phyloP scores from a whole-genome alignment of 176 grass and related monocot species.

The Musa acuminata region DNA sequence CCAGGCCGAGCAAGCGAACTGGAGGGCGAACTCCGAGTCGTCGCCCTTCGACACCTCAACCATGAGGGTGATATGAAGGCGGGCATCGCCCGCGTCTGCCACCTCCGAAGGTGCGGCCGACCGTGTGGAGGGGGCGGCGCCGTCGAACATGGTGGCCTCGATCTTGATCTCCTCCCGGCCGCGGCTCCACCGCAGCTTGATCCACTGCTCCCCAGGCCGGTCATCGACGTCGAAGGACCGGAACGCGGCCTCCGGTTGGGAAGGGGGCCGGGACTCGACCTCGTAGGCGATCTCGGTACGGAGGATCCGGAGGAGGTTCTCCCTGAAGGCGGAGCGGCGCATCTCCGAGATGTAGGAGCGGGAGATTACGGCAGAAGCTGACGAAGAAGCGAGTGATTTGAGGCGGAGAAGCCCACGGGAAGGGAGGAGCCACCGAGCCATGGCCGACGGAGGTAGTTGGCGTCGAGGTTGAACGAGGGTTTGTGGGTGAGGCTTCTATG shows the following conservation, averaged over 20 bases:
- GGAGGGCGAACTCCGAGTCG: slow-evolving; percentile 27
- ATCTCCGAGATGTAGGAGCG: slow-evolving; percentile 50
- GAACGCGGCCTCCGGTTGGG: neutral
- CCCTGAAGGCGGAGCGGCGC: slow-evolving; percentile 48
- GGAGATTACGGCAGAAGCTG: neutral
- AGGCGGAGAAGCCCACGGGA: slow-evolving; percentile 2
- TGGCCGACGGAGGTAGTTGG: neutral
- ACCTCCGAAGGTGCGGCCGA: slow-evolving; percentile 23
- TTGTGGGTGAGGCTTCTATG: neutral
- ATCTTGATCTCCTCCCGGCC: slow-evolving; percentile 45
- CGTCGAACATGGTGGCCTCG: slow-evolving; percentile 63
- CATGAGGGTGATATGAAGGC: slow-evolving; percentile 58
- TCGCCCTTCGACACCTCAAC: slow-evolving; percentile 48
- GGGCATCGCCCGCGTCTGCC: slow-evolving; percentile 4
- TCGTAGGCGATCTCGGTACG: slow-evolving; percentile 56
- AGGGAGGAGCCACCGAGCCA: slow-evolving; percentile 14
- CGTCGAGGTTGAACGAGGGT: slow-evolving; percentile 1
- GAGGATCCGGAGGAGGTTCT: slow-evolving; percentile 64
- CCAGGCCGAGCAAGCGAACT: slow-evolving; percentile 69
- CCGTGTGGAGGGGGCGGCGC: slow-evolving; percentile 35
- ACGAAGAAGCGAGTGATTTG: neutral
- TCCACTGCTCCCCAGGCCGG: slow-evolving; percentile 42
- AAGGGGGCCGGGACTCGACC: slow-evolving; percentile 10
- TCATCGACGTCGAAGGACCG: slow-evolving; percentile 42
- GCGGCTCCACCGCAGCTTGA: slow-evolving; percentile 30